Evolutionary conservation across 1,139 yeast species (phyloP).

Genomic region (Blastobotrys petasosporus): DNA sequence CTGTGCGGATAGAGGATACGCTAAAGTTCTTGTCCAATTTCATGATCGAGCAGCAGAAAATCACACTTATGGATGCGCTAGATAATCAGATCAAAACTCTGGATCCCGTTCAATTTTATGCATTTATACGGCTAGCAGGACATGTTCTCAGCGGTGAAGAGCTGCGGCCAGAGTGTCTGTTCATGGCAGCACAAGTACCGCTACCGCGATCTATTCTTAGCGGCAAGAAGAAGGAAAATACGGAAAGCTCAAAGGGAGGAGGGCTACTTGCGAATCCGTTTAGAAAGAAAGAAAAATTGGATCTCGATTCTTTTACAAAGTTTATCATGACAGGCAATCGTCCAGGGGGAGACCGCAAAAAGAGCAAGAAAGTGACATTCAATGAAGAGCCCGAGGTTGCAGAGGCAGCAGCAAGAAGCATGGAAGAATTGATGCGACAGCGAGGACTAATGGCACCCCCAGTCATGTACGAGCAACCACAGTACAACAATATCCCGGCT

Average conservation of each 20-base stretch:
- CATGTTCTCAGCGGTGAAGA: conserved; percentile 33
- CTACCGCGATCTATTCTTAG: conserved; percentile 35
- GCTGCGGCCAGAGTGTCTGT: conserved; percentile 14
- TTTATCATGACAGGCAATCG: conserved; percentile 34
- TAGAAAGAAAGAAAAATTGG: conserved; percentile 24
- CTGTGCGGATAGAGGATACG: conserved; percentile 35
- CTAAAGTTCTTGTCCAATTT: conserved; percentile 37
- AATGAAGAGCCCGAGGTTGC: conserved; percentile 36
- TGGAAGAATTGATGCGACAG: conserved; percentile 36
- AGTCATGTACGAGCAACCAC: conserved; percentile 9
- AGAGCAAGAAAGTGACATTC: conserved; percentile 35
- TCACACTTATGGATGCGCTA: conserved; percentile 27
- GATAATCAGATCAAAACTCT: conserved; percentile 31
- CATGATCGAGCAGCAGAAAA: conserved; percentile 33
- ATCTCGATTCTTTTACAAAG: conserved; percentile 35
- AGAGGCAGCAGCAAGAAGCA: conserved; percentile 37
- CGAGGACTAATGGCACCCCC: conserved; percentile 19
- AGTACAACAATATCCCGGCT: neutral
- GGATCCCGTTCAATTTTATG: conserved; percentile 39
- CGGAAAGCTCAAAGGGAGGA: conserved; percentile 6
- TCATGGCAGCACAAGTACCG: conserved; percentile 33
- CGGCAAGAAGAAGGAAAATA: conserved; percentile 25
- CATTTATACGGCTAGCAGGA: conserved; percentile 36
- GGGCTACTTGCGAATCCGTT: conserved; percentile 26
- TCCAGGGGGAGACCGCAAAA: conserved; percentile 19